Evolutionary conservation across 345 rosid species (phyloP), one percentile per base, ranked within the genome.

Genomic region (Leavenworthia alabamica): DNA sequence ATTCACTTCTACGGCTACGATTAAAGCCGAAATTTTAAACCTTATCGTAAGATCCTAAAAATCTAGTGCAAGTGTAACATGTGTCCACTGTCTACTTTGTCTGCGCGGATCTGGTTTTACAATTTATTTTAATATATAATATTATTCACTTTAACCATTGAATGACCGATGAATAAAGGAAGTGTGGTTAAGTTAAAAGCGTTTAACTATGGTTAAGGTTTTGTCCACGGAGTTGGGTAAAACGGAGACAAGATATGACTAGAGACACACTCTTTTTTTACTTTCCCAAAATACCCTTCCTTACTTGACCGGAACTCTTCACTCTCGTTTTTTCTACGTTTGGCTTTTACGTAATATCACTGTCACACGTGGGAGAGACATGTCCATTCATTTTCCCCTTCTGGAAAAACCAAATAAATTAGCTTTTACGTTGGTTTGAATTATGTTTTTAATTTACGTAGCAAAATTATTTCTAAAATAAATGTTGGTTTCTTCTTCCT

Each of bases 181-280:
- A 36, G 32, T 37, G 22, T 15, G 50, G 68, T 46, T 55, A 22
- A 17, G 53, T 13, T 33, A n/a, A 67, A 48, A 20, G 9, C n/a
- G 0, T 35, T 62, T 47, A 70, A 56, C 58, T 15, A 50, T 56
- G 69, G 74, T 70, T 63, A 56, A 40, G 31, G 23, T 46, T 47
- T 44, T 46, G 75, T 56, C 54, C 74, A 63, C 69, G 64, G 59
- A 70, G 75, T 70, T 70, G 75, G 74, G 75, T 56, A 48, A 70
- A 70, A 56, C 64, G 75, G 75, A 63, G 75, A 70, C 74, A 70
- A 23, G 53, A 46, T 31, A 70, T 46, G 68, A 62, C 57, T 62
- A 54, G 51, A 15, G 68, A 62, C 58, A 47, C 29, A 56, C 64
- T 49, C 46, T 13, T 39, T 60, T 8, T 3, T 2, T n/a, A 35